Evolutionary conservation across 2,329 filamentous ascomycete species (phyloP).

Genomic region (Coniosporium tulheliwenetii): DNA sequence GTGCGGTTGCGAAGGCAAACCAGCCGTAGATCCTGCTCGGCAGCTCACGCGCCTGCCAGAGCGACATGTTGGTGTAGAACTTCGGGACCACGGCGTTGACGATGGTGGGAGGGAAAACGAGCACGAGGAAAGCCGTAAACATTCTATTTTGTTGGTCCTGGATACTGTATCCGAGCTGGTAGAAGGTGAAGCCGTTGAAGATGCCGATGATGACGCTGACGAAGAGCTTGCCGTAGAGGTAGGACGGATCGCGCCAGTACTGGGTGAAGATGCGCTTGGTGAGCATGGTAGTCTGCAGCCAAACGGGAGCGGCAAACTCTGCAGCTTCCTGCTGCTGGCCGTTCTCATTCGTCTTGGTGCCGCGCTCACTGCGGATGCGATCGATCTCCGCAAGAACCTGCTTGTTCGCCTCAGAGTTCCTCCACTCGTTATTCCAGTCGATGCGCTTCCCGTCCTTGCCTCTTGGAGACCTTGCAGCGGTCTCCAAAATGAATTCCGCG

Average conservation of each 20-base stretch:
- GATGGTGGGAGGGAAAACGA: constrained; percentile 48
- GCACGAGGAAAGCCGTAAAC: constrained; percentile 11
- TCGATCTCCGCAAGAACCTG: constrained; percentile 49
- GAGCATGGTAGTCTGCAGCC: constrained; percentile 47
- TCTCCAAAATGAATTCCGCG: constrained; percentile 51
- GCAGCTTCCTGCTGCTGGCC: constrained; percentile 21
- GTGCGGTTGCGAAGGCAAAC: constrained; percentile 60
- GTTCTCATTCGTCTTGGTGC: constrained; percentile 36
- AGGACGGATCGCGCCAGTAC: constrained; percentile 63
- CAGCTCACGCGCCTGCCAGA: constrained; percentile 61
- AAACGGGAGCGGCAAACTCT: constrained; percentile 52
- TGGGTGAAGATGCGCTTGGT: constrained; percentile 56
- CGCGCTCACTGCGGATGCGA: constrained; percentile 4
- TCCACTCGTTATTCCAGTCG: constrained; percentile 66
- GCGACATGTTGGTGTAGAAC: constrained; percentile 55
- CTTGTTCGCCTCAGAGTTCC: constrained; percentile 44
- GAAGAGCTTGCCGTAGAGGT: constrained; percentile 65
- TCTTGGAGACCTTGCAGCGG: constrained; percentile 36
- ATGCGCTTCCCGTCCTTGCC: constrained; percentile 40
- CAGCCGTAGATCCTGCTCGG: constrained; percentile 64
- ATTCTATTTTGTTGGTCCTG: constrained; percentile 53
- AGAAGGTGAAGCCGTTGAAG: constrained; percentile 72
- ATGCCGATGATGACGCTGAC: constrained; percentile 54
- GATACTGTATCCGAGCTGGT: constrained; percentile 47
- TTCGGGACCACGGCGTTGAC: constrained; percentile 64